A percentile compares a stretch with the other conserved stretches of the same genome.
Conservation (phyloP, 306 rosid genomes). For the Vigna reflexopilosa region DNA sequence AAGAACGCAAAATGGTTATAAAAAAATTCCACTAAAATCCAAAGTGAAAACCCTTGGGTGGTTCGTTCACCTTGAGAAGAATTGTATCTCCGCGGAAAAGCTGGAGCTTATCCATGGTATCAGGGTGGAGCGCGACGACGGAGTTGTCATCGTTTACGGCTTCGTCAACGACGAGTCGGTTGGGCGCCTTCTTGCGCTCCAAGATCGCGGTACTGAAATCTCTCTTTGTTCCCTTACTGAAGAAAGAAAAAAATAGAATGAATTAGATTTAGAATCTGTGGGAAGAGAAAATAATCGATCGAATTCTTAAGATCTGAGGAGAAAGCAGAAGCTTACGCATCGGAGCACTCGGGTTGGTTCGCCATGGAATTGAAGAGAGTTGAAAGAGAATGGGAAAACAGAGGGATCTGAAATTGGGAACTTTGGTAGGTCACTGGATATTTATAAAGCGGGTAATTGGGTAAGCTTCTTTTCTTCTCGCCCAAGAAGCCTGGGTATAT, state of each 20-base stretch:
- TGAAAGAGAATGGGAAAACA: conserved; percentile 7
- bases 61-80: conserved; percentile 69
- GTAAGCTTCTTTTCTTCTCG: conserved; percentile 55
- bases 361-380: conserved; percentile 57
- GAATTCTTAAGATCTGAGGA: conserved; percentile 43
- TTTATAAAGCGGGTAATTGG: conserved; percentile 42
- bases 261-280: not conserved
- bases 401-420: conserved; percentile 23
- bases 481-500: not conserved
- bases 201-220: conserved; percentile 92
- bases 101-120: conserved; percentile 92
- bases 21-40: not conserved
- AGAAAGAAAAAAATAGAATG: not conserved
- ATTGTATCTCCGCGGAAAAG: conserved; percentile 94
- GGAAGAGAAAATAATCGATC: not conserved
- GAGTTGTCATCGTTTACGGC: conserved; percentile 96
- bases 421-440: conserved; percentile 41
- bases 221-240: conserved; percentile 83
- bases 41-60: not conserved
- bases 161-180: conserved; percentile 90
- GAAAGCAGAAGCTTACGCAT: conserved; percentile 59
- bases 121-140: conserved; percentile 88
- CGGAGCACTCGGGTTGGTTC: conserved; percentile 79
- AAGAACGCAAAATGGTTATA: not conserved
- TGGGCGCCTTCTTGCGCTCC: conserved; percentile 93